These are phyloP conservation scores for Leptographium radiaticola DNA, from an alignment of 2,329 filamentous ascomycete genomes.

Conservation along the genomic window DNA sequence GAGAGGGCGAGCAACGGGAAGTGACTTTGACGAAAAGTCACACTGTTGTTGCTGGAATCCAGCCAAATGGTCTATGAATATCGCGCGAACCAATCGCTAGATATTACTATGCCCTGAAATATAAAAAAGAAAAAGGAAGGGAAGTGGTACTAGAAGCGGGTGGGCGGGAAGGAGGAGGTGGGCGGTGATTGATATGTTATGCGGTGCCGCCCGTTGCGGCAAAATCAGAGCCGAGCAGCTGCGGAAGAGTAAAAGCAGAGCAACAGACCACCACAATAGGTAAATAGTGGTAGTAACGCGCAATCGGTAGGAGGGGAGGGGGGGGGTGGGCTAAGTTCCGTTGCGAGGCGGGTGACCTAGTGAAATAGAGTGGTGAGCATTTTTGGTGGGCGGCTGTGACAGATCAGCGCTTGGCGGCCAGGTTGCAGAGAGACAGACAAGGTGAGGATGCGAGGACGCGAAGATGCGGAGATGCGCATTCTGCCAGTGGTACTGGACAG, in stretches of 20 bases:
- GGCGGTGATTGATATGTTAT: slow-evolving; percentile 13
- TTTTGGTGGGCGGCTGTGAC: background rate
- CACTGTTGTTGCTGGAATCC: background rate
- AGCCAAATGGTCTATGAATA: background rate
- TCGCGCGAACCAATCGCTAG: background rate
- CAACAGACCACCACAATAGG: slow-evolving; percentile 1
- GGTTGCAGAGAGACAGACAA: background rate
- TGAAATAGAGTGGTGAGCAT: background rate
- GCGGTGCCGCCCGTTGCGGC: slow-evolving; percentile 20
- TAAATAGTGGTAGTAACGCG: slow-evolving; percentile 4
- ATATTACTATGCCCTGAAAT: background rate
- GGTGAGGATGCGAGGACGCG: background rate
- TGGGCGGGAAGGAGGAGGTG: slow-evolving; percentile 6
- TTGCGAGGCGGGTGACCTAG: background rate
- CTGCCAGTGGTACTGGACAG: background rate
- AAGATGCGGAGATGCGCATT: background rate
- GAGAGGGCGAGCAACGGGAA: background rate
- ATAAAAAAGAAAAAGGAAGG: background rate
- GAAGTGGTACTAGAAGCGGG: slow-evolving; percentile 5
- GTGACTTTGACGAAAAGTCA: background rate
- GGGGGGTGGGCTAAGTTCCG: background rate
- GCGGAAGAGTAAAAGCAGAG: background rate
- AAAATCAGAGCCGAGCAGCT: slow-evolving; percentile 17
- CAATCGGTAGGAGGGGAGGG: background rate
- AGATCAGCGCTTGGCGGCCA: background rate